Conservation (phyloP, 2,329 filamentous ascomycete genomes). For the Epichloe uncinata region DNA sequence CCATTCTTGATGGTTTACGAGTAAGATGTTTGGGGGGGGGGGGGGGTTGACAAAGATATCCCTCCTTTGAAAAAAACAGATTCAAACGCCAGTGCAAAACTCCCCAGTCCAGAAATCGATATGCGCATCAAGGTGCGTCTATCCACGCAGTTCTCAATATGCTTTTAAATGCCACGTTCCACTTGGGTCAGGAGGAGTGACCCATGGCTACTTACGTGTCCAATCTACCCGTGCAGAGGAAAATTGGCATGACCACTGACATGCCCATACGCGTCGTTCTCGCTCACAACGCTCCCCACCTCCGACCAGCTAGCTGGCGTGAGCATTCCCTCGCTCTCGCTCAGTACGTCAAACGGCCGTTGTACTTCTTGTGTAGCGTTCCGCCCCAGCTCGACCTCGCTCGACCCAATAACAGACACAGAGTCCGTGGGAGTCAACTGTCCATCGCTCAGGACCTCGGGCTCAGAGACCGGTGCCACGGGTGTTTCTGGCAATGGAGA, state of each 20-base stretch:
- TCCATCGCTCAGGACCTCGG: constrained; percentile 37
- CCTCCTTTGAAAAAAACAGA: no score
- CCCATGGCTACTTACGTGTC: no score
- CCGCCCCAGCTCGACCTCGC: constrained; percentile 30
- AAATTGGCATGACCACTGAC: constrained; percentile 13
- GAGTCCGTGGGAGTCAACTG: constrained; percentile 47
- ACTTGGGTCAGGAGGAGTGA: no score
- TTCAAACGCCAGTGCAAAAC: no score
- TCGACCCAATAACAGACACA: constrained; percentile 38
- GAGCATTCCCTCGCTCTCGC: constrained; percentile 43
- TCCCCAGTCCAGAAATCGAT: no score
- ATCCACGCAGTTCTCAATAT: no score
- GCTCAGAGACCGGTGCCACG: constrained; percentile 34
- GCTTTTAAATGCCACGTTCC: no score
- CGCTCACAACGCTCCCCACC: constrained; percentile 48
- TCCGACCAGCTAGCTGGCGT: constrained; percentile 54
- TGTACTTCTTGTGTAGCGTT: constrained; percentile 28
- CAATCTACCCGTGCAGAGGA: neutral
- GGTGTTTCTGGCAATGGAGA: constrained; percentile 44
- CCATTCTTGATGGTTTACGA: no score
- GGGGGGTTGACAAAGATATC: no score
- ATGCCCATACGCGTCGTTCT: constrained; percentile 29
- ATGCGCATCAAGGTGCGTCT: no score
- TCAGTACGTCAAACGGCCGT: constrained; percentile 40
- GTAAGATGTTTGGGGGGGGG: no score